Base-by-base conservation (phyloP, 1,284 basidiomycete genomes). In the Cutaneotrichosporon spelunceum region DNA sequence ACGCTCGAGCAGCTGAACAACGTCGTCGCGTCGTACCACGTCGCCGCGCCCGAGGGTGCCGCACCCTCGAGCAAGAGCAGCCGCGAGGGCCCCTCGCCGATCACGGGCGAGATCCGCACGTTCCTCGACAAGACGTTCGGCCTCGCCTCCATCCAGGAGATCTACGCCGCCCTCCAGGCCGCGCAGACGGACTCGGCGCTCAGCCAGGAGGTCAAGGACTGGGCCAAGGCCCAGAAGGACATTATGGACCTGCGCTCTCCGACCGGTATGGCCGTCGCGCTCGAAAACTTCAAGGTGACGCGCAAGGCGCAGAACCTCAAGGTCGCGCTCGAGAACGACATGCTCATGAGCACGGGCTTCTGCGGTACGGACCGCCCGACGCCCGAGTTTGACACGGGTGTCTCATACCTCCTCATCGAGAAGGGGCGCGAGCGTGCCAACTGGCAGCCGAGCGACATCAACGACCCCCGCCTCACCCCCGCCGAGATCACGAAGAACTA, bases 231-330 rank as follows among this genome's bases (percentile, higher is more conserved):
- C 56, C 92, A 91, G 16, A 77, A 89, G 63, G 80, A 82, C 21
- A 80, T 81, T 27, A 80, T 98, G 66, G 80, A 85, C 52, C 70
- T 84, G 66, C 86, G 91, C 57, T 93, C 91, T 75, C 93, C 93
- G 4, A 95, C 93, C 2, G 93, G 91, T 70, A 83, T 96, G 71
- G 91, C 89, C 73, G 88, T 97, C 29, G 86, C 93, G 21, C 82
- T 97, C 21, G 80, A 84, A 68, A 89, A 90, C 13, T 84, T 93
- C 65, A 85, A 89, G 56, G 81, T 82, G 64, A 92, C 90, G 16
- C 85, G 82, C 71, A 77, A 80, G 4, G 80, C 87, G 78, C 78
- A 72, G 65, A 65, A 83, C 19, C 81, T 96, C 52, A 81, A 84
- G 24, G 82, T 89, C 62, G 86, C 85, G 6, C 81, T 96, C 63